Conservation (phyloP, 2,329 filamentous ascomycete genomes). For the Colletotrichum sublineola region DNA sequence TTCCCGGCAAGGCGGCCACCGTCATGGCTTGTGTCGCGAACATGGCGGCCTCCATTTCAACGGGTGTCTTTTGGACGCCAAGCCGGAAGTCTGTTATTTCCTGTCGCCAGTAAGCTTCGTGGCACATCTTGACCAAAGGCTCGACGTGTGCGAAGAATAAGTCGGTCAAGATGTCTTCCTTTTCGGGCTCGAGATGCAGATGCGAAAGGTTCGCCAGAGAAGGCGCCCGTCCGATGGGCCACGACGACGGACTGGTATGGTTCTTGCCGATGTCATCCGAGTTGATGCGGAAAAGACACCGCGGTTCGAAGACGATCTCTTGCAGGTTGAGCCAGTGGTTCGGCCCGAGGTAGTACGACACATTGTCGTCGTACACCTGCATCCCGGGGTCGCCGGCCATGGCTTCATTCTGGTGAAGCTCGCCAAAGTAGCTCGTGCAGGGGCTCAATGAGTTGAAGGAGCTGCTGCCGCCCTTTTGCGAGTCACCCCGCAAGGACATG, state of each 20-base stretch:
- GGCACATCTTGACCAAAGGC: conserved; percentile 32
- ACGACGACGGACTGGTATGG: conserved; percentile 26
- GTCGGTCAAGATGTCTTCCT: conserved; percentile 37
- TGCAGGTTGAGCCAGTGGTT: conserved; percentile 41
- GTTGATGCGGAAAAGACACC: conserved; percentile 36
- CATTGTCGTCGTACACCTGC: conserved; percentile 39
- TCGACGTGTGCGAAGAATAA: conserved; percentile 36
- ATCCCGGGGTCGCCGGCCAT: conserved; percentile 34
- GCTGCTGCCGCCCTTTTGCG: background rate
- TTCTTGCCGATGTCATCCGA: conserved; percentile 31
- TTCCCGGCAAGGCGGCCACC: conserved; percentile 31
- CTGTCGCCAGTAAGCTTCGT: conserved; percentile 34
- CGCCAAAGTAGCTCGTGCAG: conserved; percentile 9
- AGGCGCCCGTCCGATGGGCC: conserved; percentile 32
- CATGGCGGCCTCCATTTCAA: conserved; percentile 33
- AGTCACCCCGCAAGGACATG: conserved; percentile 19
- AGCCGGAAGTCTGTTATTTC: conserved; percentile 40
- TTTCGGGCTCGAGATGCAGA: conserved; percentile 33
- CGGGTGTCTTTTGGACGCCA: conserved; percentile 30
- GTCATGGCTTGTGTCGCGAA: conserved; percentile 39
- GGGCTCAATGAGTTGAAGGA: conserved; percentile 18
- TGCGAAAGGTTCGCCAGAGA: conserved; percentile 21
- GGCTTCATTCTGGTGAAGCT: conserved; percentile 23
- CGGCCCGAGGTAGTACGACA: conserved; percentile 40
- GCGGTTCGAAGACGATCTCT: conserved; percentile 37